Evolutionary conservation across 2,329 filamentous ascomycete species (phyloP), one percentile per base, ranked within the genome.

Genomic region (Atkinsonella hypoxylon): DNA sequence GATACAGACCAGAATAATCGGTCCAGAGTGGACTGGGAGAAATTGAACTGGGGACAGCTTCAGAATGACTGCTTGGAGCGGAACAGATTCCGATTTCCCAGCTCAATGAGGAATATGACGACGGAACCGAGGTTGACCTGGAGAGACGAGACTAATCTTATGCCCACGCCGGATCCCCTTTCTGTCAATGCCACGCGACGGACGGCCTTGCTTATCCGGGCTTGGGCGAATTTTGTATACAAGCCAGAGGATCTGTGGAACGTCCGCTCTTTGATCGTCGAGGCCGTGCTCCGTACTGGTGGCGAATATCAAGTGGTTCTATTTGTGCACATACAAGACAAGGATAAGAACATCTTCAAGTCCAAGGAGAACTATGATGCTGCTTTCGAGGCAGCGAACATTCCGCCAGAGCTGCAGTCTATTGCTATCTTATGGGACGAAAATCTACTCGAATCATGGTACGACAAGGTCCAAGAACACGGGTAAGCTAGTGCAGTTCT

Each of bases 391-490:
- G 65, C 73, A 51, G 70, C 73, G 44, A 74, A 73, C 54, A 69
- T 81, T 15, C 77, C 83, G 1, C 70, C 76, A 56, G 83, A 87
- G 59, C 85, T 87, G 63, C 78, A 72, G 61, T 81, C 80, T 51
- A 81, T 87, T 68, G 77, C 78, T n/a, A 78, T 79, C 0, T 69
- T 87, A 12, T 87, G 83, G 83, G 83, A 81, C 10, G 81, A 85
- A 60, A 67, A 73, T 53, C 77, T 85, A 62, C 84, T 87, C 75
- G 67, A 71, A 52, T 73, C 79, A 55, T 78, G 83, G 69, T 87
- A 87, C 60, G 75, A 78, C 1, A 74, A 73, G 17, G 72, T 85
- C 2, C 77, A 80, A 59, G 78, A 82, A 50, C 58, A 64, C 57
- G 54, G 55, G 61, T 64, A 55, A 49, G 60, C 34, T 4, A 36